Evolutionary conservation across 768 basidiomycete species (phyloP).

Genomic region (Suillus brevipes): DNA sequence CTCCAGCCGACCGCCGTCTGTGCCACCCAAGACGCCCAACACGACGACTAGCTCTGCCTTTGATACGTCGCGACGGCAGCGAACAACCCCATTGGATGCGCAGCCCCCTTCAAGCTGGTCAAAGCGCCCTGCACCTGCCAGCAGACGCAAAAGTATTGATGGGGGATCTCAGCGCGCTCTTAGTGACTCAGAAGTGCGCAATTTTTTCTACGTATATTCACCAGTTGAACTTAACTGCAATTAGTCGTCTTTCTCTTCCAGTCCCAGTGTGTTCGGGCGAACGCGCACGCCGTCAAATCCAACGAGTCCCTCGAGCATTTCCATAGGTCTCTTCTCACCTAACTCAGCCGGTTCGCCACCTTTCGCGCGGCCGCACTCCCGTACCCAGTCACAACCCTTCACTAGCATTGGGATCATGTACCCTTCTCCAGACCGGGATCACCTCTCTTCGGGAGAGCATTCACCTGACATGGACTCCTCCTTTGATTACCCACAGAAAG

Average conservation of each 20-base stretch:
- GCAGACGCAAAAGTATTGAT: slow-evolving; percentile 72
- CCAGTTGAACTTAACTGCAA: slow-evolving; percentile 8
- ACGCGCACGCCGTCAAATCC: slow-evolving; percentile 75
- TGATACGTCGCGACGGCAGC: slow-evolving; percentile 67
- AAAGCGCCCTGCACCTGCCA: slow-evolving; percentile 65
- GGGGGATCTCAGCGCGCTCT: slow-evolving; percentile 49
- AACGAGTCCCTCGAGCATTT: slow-evolving; percentile 33
- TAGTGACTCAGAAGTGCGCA: slow-evolving; percentile 75
- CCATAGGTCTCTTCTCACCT: slow-evolving; percentile 42
- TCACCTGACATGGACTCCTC: slow-evolving; percentile 38
- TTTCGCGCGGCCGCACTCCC: slow-evolving; percentile 65
- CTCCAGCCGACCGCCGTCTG: slow-evolving; percentile 54
- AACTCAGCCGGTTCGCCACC: slow-evolving; percentile 44
- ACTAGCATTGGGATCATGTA: slow-evolving; percentile 43
- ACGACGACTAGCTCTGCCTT: slow-evolving; percentile 55
- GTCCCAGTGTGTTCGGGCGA: slow-evolving; percentile 50
- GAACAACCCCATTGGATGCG: slow-evolving; percentile 60
- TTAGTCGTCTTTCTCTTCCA: slow-evolving; percentile 36
- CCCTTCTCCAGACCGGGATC: slow-evolving; percentile 41
- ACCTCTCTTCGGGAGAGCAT: slow-evolving; percentile 30
- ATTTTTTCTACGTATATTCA: background rate
- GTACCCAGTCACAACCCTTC: slow-evolving; percentile 51
- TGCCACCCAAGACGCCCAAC: slow-evolving; percentile 53
- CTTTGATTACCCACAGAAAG: slow-evolving; percentile 38
- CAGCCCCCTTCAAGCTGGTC: slow-evolving; percentile 76